These are phyloP conservation scores for Gossypium ekmanianum DNA, from an alignment of 345 rosid species.

Conservation along the genomic window DNA sequence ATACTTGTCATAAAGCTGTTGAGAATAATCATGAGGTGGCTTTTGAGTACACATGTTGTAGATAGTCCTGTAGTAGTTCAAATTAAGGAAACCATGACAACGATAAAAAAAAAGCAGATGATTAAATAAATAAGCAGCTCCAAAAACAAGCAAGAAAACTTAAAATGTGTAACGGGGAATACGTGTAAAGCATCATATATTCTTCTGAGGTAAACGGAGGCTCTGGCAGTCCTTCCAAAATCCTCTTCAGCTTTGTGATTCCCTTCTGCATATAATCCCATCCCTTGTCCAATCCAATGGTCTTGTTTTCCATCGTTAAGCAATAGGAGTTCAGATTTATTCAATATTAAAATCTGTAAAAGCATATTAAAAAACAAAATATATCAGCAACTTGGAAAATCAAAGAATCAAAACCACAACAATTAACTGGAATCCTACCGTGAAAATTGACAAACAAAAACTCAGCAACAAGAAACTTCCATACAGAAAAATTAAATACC, in stretches of 20 bases:
- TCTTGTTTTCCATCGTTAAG: conserved; percentile 54
- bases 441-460: background rate
- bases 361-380: background rate
- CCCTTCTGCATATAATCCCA: conserved; percentile 80
- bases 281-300: conserved; percentile 68
- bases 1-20: conserved; percentile 53
- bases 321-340: conserved; percentile 31
- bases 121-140: background rate
- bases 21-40: conserved; percentile 55
- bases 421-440: background rate
- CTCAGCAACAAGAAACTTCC: background rate
- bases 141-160: background rate
- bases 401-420: background rate
- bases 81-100: background rate
- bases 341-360: conserved; percentile 15
- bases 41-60: conserved; percentile 85
- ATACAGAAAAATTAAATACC: background rate
- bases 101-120: background rate
- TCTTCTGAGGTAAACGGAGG: conserved; percentile 64
- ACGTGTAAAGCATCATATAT: conserved; percentile 72
- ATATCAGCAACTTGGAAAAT: background rate
- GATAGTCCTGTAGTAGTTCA: conserved; percentile 46
- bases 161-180: conserved; percentile 3
- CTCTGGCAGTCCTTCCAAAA: conserved; percentile 63
- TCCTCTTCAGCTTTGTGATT: conserved; percentile 65